phyloP scores from a whole-genome alignment of 1,139 yeast genomes.

The Pichia sp. region DNA sequence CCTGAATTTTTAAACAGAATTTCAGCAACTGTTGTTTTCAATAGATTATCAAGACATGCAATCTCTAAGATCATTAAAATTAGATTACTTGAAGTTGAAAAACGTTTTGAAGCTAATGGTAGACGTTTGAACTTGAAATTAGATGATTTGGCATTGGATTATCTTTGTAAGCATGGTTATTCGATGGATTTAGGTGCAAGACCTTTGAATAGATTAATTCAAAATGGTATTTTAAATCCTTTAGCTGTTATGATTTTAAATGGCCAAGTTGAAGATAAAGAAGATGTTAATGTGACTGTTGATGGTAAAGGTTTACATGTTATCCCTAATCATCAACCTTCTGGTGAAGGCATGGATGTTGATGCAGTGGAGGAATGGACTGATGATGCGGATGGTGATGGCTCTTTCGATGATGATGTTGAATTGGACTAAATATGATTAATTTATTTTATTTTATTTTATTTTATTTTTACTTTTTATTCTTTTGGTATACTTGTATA shows the following conservation, averaged over 20 bases:
- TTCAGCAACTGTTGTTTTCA: conserved; percentile 86
- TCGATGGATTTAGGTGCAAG: conserved; percentile 95
- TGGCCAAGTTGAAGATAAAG: conserved; percentile 86
- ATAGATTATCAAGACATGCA: conserved; percentile 85
- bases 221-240: conserved; percentile 76
- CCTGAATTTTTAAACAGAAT: conserved; percentile 97
- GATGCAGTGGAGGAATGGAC: conserved; percentile 49
- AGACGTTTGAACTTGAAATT: conserved; percentile 66
- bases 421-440: conserved; percentile 40
- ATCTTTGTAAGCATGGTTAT: conserved; percentile 79
- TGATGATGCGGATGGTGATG: conserved; percentile 54
- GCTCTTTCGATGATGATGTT: conserved; percentile 28
- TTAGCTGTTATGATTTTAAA: conserved; percentile 83
- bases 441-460: neutral
- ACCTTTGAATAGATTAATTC: conserved; percentile 92
- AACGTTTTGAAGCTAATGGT: conserved; percentile 78
- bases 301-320: conserved; percentile 63
- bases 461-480: neutral
- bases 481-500: neutral
- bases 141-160: conserved; percentile 69
- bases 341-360: conserved; percentile 42
- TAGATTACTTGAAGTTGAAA: conserved; percentile 76
- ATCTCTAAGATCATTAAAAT: conserved; percentile 87
- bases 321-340: conserved; percentile 77
- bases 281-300: conserved; percentile 58